Conservation (phyloP, 495 filamentous ascomycete genomes). For the Astrothelium macrocarpum region DNA sequence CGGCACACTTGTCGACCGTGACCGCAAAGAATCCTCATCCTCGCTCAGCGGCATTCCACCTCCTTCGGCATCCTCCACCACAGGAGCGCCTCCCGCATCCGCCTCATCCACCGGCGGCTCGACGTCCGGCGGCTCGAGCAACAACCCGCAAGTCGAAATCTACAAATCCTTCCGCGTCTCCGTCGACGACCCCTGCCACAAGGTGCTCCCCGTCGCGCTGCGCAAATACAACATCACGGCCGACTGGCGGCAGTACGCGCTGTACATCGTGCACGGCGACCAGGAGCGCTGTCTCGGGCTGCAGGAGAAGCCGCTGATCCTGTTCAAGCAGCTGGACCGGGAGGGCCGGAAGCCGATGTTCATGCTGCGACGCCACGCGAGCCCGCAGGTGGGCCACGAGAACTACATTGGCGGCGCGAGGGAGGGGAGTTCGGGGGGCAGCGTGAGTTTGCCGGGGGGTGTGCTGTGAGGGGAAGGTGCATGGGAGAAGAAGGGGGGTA, state of each 20-base stretch:
- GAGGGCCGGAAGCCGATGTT: slow-evolving; percentile 99
- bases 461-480: background rate
- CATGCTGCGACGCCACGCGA: slow-evolving; percentile 70
- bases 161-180: slow-evolving; percentile 97
- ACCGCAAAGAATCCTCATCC: background rate
- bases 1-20: too few species aligned
- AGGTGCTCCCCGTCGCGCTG: slow-evolving; percentile 87
- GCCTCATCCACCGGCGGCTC: slow-evolving; percentile 38
- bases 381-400: slow-evolving; percentile 30
- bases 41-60: background rate
- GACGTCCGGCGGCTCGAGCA: slow-evolving; percentile 31
- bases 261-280: slow-evolving; percentile 96
- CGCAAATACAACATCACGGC: slow-evolving; percentile 98
- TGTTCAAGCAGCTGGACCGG: slow-evolving; percentile 94
- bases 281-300: slow-evolving; percentile 88
- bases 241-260: slow-evolving; percentile 90
- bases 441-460: slow-evolving; percentile 6
- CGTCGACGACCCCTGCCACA: slow-evolving; percentile 96
- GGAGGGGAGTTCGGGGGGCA: slow-evolving; percentile 1
- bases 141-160: slow-evolving; percentile 64
- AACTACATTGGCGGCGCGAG: slow-evolving; percentile 8
- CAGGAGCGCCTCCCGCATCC: slow-evolving; percentile 19
- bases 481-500: background rate
- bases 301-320: slow-evolving; percentile 83
- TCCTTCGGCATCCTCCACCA: background rate